Evolutionary conservation across 345 rosid genomes (phyloP), one percentile per base, ranked within the genome.

Genomic region (Xanthoceras sorbifolium): DNA sequence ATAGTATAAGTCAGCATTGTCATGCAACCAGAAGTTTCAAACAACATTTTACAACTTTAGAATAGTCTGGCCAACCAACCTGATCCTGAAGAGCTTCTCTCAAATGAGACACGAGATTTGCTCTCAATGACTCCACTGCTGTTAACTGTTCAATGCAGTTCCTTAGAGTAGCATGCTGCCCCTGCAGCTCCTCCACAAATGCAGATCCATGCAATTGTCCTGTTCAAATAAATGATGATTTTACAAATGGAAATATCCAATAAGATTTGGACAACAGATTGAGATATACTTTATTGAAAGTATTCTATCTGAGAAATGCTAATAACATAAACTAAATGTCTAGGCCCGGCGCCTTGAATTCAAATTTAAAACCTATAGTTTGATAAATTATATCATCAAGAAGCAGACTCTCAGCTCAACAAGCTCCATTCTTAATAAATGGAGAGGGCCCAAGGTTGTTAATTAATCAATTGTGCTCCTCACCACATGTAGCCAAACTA

Each of bases 21-120:
- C 44, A 67, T 29, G 74, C 44, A 62, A 71, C 17, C 12, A 66
- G 72, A 64, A 64, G 48, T 20, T 32, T 18, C 25, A 66, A 40
- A 69, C 25, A 66, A 69, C 67, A 48, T 15, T 15, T 69, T 68
- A 40, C 29, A 76, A 66, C 59, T 38, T 10, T 2, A 52, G 50
- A 67, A 38, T 23, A 76, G 71, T 78, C 67, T 32, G 74, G 61
- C 72, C 36, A 68, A 81, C 72, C 18, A 80, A 95, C 99, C 98
- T 95, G 94, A 80, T 93, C 99, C 67, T 89, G 95, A 70, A 96
- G 87, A 79, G 93, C 94, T 63, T 94, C 97, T 81, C 87, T 91
- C 75, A 96, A 84, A 74, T 80, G 82, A 77, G 90, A 81, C 77
- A 93, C 88, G 15, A 96, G 98, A 83, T 79, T 88, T 70, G 84